Percentiles rank a stretch among this genome's conserved stretches.
These are phyloP conservation scores for Aspergillus transmontanensis DNA, from an alignment of 2,329 filamentous ascomycete genomes.

Conservation along the genomic window DNA sequence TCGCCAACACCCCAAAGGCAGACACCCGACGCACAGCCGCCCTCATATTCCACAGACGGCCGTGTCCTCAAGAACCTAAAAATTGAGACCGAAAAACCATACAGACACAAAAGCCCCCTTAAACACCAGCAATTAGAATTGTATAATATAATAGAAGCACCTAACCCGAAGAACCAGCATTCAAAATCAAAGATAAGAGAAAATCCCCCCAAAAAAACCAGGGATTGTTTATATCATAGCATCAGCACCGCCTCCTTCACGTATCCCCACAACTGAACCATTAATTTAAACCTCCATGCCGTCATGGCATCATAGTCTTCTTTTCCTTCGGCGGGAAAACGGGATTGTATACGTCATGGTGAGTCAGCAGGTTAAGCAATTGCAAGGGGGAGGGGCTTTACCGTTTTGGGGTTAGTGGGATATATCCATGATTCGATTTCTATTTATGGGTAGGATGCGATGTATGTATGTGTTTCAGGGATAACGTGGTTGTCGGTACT, in stretches of 20 bases:
- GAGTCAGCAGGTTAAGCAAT: conserved; percentile 9
- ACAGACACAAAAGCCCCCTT: background rate
- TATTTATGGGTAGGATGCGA: too few relatives aligned
- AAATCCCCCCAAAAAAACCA: too few relatives aligned
- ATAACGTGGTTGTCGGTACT: background rate
- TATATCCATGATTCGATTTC: too few relatives aligned
- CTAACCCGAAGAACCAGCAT: background rate
- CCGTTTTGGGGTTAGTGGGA: background rate
- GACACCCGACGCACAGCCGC: background rate
- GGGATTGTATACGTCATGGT: conserved; percentile 14
- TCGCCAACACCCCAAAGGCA: background rate
- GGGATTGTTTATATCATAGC: background rate
- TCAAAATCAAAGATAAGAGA: background rate
- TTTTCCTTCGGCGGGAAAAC: background rate
- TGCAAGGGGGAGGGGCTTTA: background rate
- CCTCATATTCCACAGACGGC: background rate
- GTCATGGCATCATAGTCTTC: background rate
- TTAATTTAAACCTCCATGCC: background rate
- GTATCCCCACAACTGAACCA: background rate
- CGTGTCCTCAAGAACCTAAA: background rate
- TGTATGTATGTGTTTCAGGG: background rate
- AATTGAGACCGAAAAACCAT: background rate
- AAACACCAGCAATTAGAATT: background rate
- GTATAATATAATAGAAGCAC: background rate
- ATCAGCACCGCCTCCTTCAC: background rate